These are phyloP conservation scores for Epichloe aotearoae DNA, from an alignment of 2,329 filamentous ascomycete species.

Conservation along the genomic window DNA sequence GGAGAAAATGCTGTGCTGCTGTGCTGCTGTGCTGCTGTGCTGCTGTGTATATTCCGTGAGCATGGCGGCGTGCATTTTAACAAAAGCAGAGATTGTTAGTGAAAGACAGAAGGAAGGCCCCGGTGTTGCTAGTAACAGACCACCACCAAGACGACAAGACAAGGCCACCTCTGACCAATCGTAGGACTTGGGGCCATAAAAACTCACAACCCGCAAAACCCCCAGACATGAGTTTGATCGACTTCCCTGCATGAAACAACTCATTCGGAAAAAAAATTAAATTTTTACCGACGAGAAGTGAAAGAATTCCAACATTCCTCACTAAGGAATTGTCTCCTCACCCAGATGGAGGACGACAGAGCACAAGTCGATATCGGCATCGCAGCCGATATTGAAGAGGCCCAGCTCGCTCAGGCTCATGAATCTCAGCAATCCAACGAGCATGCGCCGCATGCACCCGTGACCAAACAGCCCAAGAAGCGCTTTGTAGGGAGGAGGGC, in stretches of 20 bases:
- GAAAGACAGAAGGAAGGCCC: too few species aligned
- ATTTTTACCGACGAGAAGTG: neutral
- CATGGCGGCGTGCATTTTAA: too few species aligned
- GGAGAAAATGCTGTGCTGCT: neutral
- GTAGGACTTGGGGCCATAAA: neutral
- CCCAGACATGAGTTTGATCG: neutral
- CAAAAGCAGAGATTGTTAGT: too few species aligned
- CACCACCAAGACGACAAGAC: too few species aligned
- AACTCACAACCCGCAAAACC: neutral
- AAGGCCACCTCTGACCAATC: constrained; percentile 1
- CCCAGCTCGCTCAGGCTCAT: constrained; percentile 21
- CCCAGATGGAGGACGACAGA: constrained; percentile 62
- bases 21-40: neutral
- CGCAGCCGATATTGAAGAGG: constrained; percentile 49
- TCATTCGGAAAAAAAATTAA: neutral
- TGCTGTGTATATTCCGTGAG: too few species aligned
- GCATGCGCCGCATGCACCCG: constrained; percentile 4
- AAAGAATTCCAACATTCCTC: neutral
- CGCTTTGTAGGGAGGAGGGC: constrained; percentile 78
- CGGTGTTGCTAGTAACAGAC: too few species aligned
- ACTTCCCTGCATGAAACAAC: neutral
- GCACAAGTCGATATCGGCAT: constrained; percentile 57
- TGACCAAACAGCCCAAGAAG: constrained; percentile 66
- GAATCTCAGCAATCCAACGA: constrained; percentile 5
- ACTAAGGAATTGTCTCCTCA: neutral